phyloP scores from a whole-genome alignment of 2,329 filamentous ascomycete genomes.

The Alternaria ventricosa region DNA sequence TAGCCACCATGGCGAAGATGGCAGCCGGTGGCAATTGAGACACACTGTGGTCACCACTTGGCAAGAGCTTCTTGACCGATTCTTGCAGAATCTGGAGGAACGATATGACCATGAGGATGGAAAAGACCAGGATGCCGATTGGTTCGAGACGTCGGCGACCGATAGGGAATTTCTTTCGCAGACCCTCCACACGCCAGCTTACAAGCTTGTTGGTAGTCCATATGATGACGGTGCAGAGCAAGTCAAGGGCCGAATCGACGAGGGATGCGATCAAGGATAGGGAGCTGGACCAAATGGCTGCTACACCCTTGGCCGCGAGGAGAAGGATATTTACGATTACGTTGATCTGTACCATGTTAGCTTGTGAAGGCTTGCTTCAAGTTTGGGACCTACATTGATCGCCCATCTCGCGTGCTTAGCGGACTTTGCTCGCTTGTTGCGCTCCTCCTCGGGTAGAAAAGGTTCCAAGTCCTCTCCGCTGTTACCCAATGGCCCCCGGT shows the following conservation, averaged over 20 bases:
- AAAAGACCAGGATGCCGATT: conserved; percentile 68
- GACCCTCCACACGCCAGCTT: conserved; percentile 59
- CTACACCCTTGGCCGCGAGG: conserved; percentile 62
- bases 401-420: conserved; percentile 62
- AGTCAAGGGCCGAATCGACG: conserved; percentile 66
- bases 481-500: conserved; percentile 58
- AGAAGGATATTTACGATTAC: conserved; percentile 66
- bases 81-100: conserved; percentile 68
- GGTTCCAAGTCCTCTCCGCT: conserved; percentile 60
- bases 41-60: conserved; percentile 56
- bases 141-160: conserved; percentile 61
- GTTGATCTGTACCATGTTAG: conserved; percentile 55
- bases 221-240: conserved; percentile 67
- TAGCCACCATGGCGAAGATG: conserved; percentile 64
- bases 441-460: conserved; percentile 63
- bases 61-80: conserved; percentile 64
- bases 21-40: conserved; percentile 61
- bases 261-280: conserved; percentile 67
- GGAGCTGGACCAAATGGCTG: conserved; percentile 63
- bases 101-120: conserved; percentile 67
- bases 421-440: conserved; percentile 55
- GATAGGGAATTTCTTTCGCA: conserved; percentile 65
- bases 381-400: conserved; percentile 54
- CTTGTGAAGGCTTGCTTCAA: not conserved
- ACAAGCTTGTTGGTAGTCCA: conserved; percentile 67